phyloP scores from a whole-genome alignment of 768 basidiomycete genomes.

The Podaxis sp. region DNA sequence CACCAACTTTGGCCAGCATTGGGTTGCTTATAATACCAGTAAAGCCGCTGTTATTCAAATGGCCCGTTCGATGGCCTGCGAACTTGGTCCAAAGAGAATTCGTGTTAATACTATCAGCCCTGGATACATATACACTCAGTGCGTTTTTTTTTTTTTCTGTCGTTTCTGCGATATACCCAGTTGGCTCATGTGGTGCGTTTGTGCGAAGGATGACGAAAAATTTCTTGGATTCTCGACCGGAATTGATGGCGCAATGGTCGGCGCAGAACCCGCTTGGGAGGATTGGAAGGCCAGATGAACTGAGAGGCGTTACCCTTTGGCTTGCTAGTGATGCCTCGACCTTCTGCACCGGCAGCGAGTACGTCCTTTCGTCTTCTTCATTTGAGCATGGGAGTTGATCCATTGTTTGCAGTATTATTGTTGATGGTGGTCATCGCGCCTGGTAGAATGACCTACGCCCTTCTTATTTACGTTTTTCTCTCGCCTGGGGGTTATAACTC shows the following conservation, averaged over 20 bases:
- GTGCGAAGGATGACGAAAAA: conserved; percentile 22
- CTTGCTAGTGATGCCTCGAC: conserved; percentile 66
- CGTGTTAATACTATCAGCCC: conserved; percentile 71
- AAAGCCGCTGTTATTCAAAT: conserved; percentile 81
- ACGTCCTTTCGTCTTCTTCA: conserved; percentile 14
- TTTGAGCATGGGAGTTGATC: not conserved
- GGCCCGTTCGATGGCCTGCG: conserved; percentile 73
- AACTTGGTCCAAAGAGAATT: conserved; percentile 61
- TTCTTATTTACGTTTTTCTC: not conserved
- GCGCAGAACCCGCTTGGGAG: conserved; percentile 59
- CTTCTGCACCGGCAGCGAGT: conserved; percentile 73
- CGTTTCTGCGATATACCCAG: not conserved
- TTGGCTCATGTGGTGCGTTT: not conserved
- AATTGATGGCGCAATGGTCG: conserved; percentile 53
- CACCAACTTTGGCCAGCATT: conserved; percentile 53
- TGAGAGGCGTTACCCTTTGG: conserved; percentile 64
- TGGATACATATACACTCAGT: conserved; percentile 69
- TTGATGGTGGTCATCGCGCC: conserved; percentile 24
- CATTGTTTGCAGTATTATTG: conserved; percentile 14
- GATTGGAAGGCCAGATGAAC: conserved; percentile 62
- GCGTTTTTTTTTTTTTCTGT: conserved; percentile 8
- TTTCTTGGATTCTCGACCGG: conserved; percentile 42
- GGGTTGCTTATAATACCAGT: conserved; percentile 70
- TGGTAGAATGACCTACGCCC: conserved; percentile 13
- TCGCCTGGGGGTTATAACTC: not conserved